These are phyloP conservation scores for Colletotrichum cuscutae DNA, from an alignment of 2,329 filamentous ascomycete genomes.

Conservation along the genomic window DNA sequence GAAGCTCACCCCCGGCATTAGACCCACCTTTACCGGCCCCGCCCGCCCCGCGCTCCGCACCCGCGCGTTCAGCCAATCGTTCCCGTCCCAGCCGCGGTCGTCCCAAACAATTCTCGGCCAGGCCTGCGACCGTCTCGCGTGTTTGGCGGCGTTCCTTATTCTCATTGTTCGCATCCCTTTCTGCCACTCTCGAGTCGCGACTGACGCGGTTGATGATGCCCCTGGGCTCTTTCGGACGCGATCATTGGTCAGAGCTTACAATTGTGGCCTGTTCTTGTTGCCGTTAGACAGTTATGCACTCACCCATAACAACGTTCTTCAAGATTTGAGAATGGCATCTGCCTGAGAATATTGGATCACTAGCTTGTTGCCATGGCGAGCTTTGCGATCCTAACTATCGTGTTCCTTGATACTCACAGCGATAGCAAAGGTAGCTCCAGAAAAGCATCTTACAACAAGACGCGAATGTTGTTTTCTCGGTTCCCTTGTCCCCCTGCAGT, in stretches of 20 bases:
- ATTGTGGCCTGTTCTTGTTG: not conserved
- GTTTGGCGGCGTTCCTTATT: not conserved
- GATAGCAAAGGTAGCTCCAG: not conserved
- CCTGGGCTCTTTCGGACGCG: not conserved
- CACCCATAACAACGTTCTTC: not conserved
- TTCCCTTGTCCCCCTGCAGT: not conserved
- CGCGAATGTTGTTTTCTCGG: not conserved
- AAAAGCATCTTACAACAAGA: not conserved
- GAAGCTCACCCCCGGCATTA: not conserved
- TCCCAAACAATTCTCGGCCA: constrained; percentile 13
- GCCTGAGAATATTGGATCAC: not conserved
- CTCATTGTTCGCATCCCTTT: not conserved
- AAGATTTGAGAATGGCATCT: not conserved
- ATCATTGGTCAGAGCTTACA: not conserved
- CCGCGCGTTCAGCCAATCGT: constrained; percentile 22
- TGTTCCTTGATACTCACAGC: not conserved
- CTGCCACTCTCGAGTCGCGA: not conserved
- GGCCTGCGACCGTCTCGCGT: not conserved
- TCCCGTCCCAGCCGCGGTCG: constrained; percentile 11
- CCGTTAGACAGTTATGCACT: too few relatives aligned
- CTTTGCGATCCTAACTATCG: too few relatives aligned
- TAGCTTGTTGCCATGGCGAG: too few relatives aligned
- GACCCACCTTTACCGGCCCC: constrained; percentile 5
- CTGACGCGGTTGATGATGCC: not conserved
- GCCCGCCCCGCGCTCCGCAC: constrained; percentile 14